phyloP scores from a whole-genome alignment of 1,284 basidiomycete genomes.

The Malassezia cuniculi region DNA sequence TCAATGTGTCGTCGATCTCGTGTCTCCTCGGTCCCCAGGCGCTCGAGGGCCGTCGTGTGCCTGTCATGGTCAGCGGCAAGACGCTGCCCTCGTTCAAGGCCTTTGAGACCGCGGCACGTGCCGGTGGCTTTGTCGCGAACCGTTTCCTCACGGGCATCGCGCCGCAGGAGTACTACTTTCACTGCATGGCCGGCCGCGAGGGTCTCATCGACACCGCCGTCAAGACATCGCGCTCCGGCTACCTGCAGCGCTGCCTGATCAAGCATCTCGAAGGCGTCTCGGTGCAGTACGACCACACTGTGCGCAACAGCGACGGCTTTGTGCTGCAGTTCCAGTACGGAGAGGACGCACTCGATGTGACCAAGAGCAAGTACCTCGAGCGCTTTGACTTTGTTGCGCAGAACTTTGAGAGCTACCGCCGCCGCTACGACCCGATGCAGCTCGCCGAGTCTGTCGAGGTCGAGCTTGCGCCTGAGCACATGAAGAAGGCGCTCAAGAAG shows the following conservation, averaged over 20 bases:
- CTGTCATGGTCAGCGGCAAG: conserved; percentile 97
- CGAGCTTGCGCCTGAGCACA: conserved; percentile 59
- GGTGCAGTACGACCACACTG: conserved; percentile 95
- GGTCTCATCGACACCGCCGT: conserved; percentile 98
- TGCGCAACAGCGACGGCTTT: conserved; percentile 83
- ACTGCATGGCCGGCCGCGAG: conserved; percentile 99
- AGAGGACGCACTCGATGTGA: conserved; percentile 90
- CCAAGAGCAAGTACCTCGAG: conserved; percentile 55
- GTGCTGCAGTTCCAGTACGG: conserved; percentile 96
- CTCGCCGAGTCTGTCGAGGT: conserved; percentile 57
- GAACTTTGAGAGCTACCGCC: conserved; percentile 69
- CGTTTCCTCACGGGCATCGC: conserved; percentile 97
- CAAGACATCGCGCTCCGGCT: conserved; percentile 96
- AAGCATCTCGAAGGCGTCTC: conserved; percentile 94
- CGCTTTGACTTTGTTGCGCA: conserved; percentile 86
- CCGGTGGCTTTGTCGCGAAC: conserved; percentile 98
- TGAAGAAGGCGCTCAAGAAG: conserved; percentile 80
- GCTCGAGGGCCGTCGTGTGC: conserved; percentile 92
- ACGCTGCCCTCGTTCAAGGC: conserved; percentile 92
- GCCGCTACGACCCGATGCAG: conserved; percentile 55
- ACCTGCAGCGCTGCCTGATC: conserved; percentile 93
- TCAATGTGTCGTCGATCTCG: conserved; percentile 96
- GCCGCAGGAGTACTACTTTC: conserved; percentile 99
- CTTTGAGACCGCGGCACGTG: conserved; percentile 91
- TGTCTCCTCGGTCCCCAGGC: conserved; percentile 94